Conservation (phyloP, 495 filamentous ascomycete species). For the Daldinia caldariorum region DNA sequence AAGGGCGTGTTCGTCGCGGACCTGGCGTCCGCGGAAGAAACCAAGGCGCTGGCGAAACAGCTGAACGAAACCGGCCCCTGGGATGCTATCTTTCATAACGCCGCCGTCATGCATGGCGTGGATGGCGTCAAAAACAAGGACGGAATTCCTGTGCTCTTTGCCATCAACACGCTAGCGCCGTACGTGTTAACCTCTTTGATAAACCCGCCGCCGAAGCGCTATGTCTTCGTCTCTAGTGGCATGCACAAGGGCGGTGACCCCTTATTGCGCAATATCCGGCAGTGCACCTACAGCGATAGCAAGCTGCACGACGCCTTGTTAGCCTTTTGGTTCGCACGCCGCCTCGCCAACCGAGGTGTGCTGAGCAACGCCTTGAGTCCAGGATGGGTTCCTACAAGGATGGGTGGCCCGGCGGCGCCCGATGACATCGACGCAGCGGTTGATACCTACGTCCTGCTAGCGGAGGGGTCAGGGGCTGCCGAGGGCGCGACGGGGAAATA, state of each 20-base stretch:
- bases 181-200: slow-evolving; percentile 66
- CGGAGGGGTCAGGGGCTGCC: slow-evolving; percentile 50
- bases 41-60: slow-evolving; percentile 61
- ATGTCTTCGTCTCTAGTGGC: slow-evolving; percentile 63
- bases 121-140: slow-evolving; percentile 54
- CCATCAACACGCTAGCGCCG: slow-evolving; percentile 67
- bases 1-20: slow-evolving; percentile 62
- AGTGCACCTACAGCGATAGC: slow-evolving; percentile 57
- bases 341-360: slow-evolving; percentile 57
- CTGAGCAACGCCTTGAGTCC: slow-evolving; percentile 65
- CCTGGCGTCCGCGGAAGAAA: slow-evolving; percentile 61
- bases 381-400: slow-evolving; percentile 71
- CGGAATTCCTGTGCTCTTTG: slow-evolving; percentile 62
- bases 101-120: slow-evolving; percentile 56
- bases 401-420: slow-evolving; percentile 64
- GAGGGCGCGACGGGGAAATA: slow-evolving; percentile 42
- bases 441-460: slow-evolving; percentile 57
- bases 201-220: slow-evolving; percentile 56
- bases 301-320: slow-evolving; percentile 67
- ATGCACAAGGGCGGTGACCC: slow-evolving; percentile 61
- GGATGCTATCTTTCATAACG: slow-evolving; percentile 69
- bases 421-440: slow-evolving; percentile 59
- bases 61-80: slow-evolving; percentile 61
- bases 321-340: slow-evolving; percentile 62
- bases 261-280: slow-evolving; percentile 45